Percentiles rank a stretch among this genome's conserved stretches.
These are phyloP conservation scores for Blastobotrys parvus DNA, from an alignment of 805 yeast genomes.

Conservation along the genomic window DNA sequence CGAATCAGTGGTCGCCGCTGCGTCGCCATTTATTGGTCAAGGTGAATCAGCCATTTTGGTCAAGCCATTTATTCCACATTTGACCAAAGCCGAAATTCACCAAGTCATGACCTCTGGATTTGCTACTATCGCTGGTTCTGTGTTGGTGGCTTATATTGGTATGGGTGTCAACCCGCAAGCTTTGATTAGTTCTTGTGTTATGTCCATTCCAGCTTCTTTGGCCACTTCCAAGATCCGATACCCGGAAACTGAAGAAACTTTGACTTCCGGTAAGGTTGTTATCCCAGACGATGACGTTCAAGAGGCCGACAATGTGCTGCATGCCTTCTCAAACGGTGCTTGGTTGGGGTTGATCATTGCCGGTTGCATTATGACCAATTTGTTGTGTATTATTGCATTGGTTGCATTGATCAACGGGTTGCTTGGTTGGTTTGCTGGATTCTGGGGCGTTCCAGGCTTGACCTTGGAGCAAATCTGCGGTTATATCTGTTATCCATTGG, in stretches of 20 bases:
- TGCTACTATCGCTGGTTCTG: constrained; percentile 58
- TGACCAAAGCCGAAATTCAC: constrained; percentile 54
- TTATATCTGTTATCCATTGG: constrained; percentile 51
- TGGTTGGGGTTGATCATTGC: constrained; percentile 50
- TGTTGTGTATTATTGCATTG: constrained; percentile 52
- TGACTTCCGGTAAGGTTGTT: constrained; percentile 42
- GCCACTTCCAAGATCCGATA: constrained; percentile 51
- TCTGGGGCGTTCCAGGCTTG: constrained; percentile 48
- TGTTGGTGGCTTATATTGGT: constrained; percentile 53
- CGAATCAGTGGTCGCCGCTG: constrained; percentile 58
- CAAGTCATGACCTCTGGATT: constrained; percentile 57
- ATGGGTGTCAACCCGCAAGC: constrained; percentile 57
- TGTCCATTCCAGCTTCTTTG: constrained; percentile 59
- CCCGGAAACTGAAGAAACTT: constrained; percentile 51
- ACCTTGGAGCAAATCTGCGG: constrained; percentile 49
- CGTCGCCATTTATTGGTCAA: constrained; percentile 58
- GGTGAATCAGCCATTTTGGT: constrained; percentile 58
- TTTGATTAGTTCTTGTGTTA: constrained; percentile 56
- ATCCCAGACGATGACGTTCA: constrained; percentile 38
- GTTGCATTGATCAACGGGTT: constrained; percentile 49
- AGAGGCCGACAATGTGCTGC: constrained; percentile 43
- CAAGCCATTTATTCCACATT: constrained; percentile 49
- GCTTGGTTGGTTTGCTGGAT: constrained; percentile 52
- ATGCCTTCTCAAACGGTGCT: constrained; percentile 53
- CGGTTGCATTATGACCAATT: constrained; percentile 47